A percentile compares a stretch with the other conserved stretches of the same genome.
phyloP scores from a whole-genome alignment of 1,139 yeast species.

The Kluyveromyces sp. region DNA sequence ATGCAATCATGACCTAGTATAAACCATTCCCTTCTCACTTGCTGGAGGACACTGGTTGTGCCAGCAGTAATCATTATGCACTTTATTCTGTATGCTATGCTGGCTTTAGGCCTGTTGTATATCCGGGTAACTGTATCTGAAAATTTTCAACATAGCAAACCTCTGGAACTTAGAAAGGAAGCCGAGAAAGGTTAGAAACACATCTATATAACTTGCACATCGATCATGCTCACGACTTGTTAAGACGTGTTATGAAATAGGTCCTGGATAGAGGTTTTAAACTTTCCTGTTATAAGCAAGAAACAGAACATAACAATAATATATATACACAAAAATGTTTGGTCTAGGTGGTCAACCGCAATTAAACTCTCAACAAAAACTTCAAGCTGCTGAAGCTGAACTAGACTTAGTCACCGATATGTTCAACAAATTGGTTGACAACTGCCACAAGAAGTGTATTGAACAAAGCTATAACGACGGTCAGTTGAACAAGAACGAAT shows the following conservation, averaged over 20 bases:
- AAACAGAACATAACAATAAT: not conserved
- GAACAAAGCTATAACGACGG: constrained; percentile 57
- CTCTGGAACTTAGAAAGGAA: too few species aligned
- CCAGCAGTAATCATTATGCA: too few species aligned
- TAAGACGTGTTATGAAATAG: not conserved
- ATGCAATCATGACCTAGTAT: too few species aligned
- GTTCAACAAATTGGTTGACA: constrained; percentile 80
- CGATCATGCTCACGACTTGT: too few species aligned
- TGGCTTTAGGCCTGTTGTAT: too few species aligned
- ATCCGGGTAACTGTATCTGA: too few species aligned
- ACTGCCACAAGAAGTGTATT: constrained; percentile 89
- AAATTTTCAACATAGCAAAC: too few species aligned
- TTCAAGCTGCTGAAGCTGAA: constrained; percentile 82
- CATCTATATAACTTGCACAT: too few species aligned
- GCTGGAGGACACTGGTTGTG: too few species aligned
- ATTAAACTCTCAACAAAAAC: constrained; percentile 63
- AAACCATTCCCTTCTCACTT: too few species aligned
- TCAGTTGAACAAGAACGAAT: constrained; percentile 75
- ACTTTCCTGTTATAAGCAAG: not conserved
- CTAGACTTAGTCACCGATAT: constrained; percentile 94
- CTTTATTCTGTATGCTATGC: too few species aligned
- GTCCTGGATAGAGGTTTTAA: not conserved
- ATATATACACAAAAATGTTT: constrained; percentile 3
- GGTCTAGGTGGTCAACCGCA: constrained; percentile 79
- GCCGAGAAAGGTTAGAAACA: too few species aligned